Conservation (phyloP, 2,329 filamentous ascomycete species). For the Epichloe aotearoae region DNA sequence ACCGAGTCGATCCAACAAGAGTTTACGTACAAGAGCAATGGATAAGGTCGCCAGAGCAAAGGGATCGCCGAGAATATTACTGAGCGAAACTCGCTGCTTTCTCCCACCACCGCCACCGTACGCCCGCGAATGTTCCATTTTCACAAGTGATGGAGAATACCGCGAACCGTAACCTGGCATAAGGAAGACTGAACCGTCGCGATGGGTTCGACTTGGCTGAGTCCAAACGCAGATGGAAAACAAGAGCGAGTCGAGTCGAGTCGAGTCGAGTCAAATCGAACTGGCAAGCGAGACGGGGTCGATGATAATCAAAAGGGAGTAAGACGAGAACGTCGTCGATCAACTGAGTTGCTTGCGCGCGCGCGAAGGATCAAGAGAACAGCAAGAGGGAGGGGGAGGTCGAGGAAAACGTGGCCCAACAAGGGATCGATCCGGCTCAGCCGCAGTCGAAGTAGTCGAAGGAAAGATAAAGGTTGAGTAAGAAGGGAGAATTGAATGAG, state of each 20-base stretch:
- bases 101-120: conserved; percentile 37
- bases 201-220: neutral
- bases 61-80: conserved; percentile 89
- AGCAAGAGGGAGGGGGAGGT: neutral
- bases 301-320: neutral
- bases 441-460: conserved; percentile 5
- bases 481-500: conserved; percentile 5
- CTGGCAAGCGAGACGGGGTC: neutral
- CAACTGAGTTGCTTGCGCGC: neutral
- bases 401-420: conserved; percentile 1
- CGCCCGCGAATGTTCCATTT: conserved; percentile 61
- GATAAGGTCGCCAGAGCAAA: conserved; percentile 92
- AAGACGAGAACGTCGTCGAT: neutral
- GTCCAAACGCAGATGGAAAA: neutral
- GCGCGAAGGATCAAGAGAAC: neutral
- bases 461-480: neutral
- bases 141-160: conserved; percentile 59
- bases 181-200: conserved; percentile 22
- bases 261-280: neutral
- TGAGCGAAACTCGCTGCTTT: conserved; percentile 53
- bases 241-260: neutral
- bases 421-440: conserved; percentile 8
- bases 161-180: conserved; percentile 67
- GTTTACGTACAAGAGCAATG: conserved; percentile 67
- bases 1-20: neutral